A percentile compares a stretch with the other conserved stretches of the same genome.
Conservation (phyloP, 2,329 filamentous ascomycete species). For the Dactylellina parvicollis region DNA sequence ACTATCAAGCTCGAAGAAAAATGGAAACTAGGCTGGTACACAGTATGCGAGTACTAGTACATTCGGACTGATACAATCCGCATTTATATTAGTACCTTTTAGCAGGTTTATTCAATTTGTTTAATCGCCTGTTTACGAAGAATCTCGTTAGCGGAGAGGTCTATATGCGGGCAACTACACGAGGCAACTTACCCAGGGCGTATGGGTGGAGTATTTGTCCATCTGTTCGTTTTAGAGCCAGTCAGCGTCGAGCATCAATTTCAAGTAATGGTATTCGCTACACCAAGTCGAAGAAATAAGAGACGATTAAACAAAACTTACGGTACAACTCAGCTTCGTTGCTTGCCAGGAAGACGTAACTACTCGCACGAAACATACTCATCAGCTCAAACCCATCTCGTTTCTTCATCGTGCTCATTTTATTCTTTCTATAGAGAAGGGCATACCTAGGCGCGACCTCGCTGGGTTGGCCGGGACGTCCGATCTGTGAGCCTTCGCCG, state of each 20-base stretch:
- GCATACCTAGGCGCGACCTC: slow-evolving; percentile 61
- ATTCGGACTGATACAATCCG: too few relatives aligned
- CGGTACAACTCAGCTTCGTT: slow-evolving; percentile 55
- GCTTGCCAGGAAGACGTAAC: slow-evolving; percentile 56
- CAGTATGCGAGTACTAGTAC: too few relatives aligned
- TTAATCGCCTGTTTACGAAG: slow-evolving; percentile 4
- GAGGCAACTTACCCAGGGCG: slow-evolving; percentile 51
- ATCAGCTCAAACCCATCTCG: background rate
- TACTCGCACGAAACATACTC: background rate
- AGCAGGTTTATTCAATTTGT: background rate
- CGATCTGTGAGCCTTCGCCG: slow-evolving; percentile 61
- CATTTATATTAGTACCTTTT: too few relatives aligned
- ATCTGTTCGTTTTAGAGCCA: slow-evolving; percentile 3
- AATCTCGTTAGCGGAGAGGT: background rate
- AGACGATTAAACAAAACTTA: slow-evolving; percentile 15
- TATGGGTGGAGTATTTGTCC: slow-evolving; percentile 57
- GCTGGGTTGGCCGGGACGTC: slow-evolving; percentile 63
- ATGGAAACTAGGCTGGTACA: too few relatives aligned
- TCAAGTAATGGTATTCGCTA: background rate
- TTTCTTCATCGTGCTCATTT: background rate
- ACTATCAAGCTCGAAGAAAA: too few relatives aligned
- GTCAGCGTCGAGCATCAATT: background rate
- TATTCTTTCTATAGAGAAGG: slow-evolving; percentile 56
- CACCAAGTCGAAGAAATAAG: too few relatives aligned
- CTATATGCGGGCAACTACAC: background rate